Evolutionary conservation across 1,284 basidiomycete genomes (phyloP).

Genomic region (Cryptococcus maquisensis): DNA sequence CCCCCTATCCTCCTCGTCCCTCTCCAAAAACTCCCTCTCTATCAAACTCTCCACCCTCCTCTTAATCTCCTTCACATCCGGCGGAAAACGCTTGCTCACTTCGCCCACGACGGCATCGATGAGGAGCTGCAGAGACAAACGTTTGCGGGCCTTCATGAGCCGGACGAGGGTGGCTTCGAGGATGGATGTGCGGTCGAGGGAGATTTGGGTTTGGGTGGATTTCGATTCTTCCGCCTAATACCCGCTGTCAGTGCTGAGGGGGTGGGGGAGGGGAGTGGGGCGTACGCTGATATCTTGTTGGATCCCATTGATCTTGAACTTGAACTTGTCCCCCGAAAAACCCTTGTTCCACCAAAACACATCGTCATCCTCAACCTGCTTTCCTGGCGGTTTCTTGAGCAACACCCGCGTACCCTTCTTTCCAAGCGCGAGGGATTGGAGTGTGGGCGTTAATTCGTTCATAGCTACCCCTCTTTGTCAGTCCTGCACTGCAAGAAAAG

Average conservation of each 20-base stretch:
- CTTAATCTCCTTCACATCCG: slow-evolving; percentile 67
- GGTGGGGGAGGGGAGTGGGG: not conserved
- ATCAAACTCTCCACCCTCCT: slow-evolving; percentile 74
- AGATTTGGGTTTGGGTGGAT: slow-evolving; percentile 75
- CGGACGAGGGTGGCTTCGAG: slow-evolving; percentile 92
- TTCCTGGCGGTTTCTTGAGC: slow-evolving; percentile 70
- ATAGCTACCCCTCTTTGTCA: not conserved
- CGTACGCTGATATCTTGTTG: slow-evolving; percentile 82
- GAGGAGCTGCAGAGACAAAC: slow-evolving; percentile 71
- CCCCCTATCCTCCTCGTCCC: slow-evolving; percentile 67
- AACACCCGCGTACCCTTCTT: slow-evolving; percentile 74
- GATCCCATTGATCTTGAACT: slow-evolving; percentile 92
- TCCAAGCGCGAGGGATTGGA: slow-evolving; percentile 88
- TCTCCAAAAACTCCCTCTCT: slow-evolving; percentile 73
- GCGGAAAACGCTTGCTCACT: slow-evolving; percentile 58
- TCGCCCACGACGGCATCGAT: slow-evolving; percentile 55
- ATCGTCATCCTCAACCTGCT: slow-evolving; percentile 74
- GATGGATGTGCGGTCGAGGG: slow-evolving; percentile 77
- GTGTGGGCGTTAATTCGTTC: slow-evolving; percentile 69
- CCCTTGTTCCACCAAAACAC: slow-evolving; percentile 75
- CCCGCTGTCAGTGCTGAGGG: not conserved
- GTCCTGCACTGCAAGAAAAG: not conserved
- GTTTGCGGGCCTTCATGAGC: slow-evolving; percentile 88
- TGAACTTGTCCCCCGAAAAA: slow-evolving; percentile 73
- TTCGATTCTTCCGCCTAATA: slow-evolving; percentile 75